Base-by-base conservation (phyloP, 2,329 filamentous ascomycete genomes). In the Aureobasidium namibiae region DNA sequence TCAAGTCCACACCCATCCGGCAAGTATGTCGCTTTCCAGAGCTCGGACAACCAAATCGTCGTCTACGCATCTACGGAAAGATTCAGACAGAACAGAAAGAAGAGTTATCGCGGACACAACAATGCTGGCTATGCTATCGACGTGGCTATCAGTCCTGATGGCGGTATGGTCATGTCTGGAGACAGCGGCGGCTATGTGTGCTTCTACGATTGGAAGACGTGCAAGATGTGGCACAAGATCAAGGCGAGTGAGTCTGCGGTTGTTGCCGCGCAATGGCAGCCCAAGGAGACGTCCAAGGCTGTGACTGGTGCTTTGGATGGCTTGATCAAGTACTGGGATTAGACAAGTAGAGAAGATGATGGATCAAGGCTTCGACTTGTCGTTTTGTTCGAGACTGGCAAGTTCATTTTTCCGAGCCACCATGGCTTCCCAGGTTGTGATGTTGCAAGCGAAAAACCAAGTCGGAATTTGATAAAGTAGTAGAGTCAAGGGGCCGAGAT, bases 161-260 rank as follows among this genome's bases (percentile, higher is more conserved):
- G 94, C 0, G 90, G 95, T 70, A 95, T 96, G 72, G 79, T 99
- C 58, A 87, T 85, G 21, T 89, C 84, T 18, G 94, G 94, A 62
- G 94, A 99, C 73, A 89, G 85, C 54, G 90, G 84, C 16, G 94
- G 95, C 36, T 96, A 84, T 68, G 85, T 96, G 49, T 95, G 89
- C 74, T 96, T 97, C 76, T 99, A 92, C 90, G 94, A 97, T 74
- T 99, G 92, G 90, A 99, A 99, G 82, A 96, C 91, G 39, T 95
- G 92, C 73, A 97, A 96, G 77, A 92, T 99, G 91, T 96, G 90
- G 75, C 90, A 96, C 76, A 97, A 97, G 80, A 84, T 99, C 64
- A 84, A 88, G 74, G 92, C 90, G 24, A 85, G 89, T 61, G 91
- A 90, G 58, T 83, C 87, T 56, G 85, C 92, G 5, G 81, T 96